Evolutionary conservation across 805 yeast species (phyloP), one percentile per base, ranked within the genome.

Genomic region (Schizosaccharomyces osmophilus): DNA sequence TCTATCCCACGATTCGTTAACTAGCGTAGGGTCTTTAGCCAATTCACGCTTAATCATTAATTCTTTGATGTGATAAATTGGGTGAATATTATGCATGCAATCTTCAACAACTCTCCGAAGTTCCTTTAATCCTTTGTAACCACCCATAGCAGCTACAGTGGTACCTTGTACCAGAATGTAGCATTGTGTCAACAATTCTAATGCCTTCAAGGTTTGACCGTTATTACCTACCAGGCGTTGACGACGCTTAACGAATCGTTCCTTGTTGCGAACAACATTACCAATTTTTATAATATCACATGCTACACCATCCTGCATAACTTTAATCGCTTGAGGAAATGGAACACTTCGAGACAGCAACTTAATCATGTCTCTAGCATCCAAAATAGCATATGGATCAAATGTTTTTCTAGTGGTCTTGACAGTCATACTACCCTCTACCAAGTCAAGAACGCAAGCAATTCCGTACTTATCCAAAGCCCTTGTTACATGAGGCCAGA

Each of bases 241-340:
- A 73, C 98, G 82, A 74, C 98, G 82, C 73, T 93, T 93, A 61
- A 87, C 84, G 68, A 93, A 93, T 68, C 97, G 78, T 62, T 93
- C 98, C 70, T 93, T 93, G 70, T 88, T 93, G 39, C 85, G 72
- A 19, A 88, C 95, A 67, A 84, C 79, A 68, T 82, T 85, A 22
- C 96, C 96, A 70, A 93, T 90, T 76, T 93, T 93, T 66, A 93
- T 86, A 60, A 93, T 93, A 68, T 93, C 98, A 74, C 97, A 89
- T 0, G 97, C 96, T 67, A 84, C 76, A 65, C 89, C 97, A 69
- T 90, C 97, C 67, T 88, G 85, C 63, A 93, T 73, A 58, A 93
- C 84, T 74, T 87, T 90, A 32, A 87, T 81, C 0, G 97, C 97
- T 71, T 93, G 98, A 2, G 96, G 96, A 66, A 85, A 85, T 32